Conservation (phyloP, 2,329 filamentous ascomycete genomes). For the Chalaropsis ovoidea region DNA sequence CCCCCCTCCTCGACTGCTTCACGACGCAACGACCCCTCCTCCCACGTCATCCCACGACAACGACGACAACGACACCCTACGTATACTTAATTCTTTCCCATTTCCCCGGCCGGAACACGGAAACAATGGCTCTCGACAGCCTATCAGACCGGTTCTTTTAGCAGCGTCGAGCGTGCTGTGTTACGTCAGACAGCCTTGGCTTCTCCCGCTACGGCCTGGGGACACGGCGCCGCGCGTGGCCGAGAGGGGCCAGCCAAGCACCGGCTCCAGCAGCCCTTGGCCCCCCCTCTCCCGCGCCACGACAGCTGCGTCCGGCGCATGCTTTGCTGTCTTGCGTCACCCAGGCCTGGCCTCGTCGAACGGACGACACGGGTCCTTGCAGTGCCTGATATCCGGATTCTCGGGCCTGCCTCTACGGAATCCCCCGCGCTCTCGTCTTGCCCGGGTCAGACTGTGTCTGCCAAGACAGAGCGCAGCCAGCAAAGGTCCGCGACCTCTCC, state of each 20-base stretch:
- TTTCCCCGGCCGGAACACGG: constrained; percentile 15
- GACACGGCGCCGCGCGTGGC: neutral
- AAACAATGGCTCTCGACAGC: neutral
- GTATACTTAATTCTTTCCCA: constrained; percentile 12
- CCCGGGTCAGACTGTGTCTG: constrained; percentile 18
- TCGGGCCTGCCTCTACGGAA: neutral
- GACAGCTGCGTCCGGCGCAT: neutral
- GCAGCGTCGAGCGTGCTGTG: neutral
- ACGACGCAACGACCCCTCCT: constrained; percentile 16
- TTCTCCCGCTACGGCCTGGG: neutral
- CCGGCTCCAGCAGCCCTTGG: neutral
- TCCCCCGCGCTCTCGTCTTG: constrained; percentile 4
- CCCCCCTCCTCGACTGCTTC: neutral
- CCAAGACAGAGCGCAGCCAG: constrained; percentile 1
- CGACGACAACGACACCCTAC: neutral
- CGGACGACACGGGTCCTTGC: neutral
- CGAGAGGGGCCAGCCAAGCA: neutral
- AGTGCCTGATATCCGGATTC: neutral
- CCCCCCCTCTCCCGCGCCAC: neutral
- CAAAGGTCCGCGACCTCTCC: neutral
- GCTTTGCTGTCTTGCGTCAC: constrained; percentile 2
- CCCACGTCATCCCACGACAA: neutral
- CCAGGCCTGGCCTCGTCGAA: neutral
- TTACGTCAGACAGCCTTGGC: neutral
- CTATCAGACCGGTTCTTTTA: constrained; percentile 9